A percentile compares a stretch with the other conserved stretches of the same genome.
Conservation (phyloP, 1,284 basidiomycete genomes). For the Trametes polyzona region DNA sequence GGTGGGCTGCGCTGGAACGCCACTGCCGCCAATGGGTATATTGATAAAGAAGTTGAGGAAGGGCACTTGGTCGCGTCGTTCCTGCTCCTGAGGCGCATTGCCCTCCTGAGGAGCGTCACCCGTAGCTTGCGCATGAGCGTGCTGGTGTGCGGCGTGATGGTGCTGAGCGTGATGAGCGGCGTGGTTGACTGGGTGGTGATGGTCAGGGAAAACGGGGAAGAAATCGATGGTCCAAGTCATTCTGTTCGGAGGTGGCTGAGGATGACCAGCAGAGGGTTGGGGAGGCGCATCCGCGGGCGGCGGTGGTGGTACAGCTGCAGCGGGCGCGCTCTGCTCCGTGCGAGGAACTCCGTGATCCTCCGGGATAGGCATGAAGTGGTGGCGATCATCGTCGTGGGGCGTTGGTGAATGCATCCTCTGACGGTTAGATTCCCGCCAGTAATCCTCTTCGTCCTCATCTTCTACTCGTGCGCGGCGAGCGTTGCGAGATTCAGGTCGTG, state of each 20-base stretch:
- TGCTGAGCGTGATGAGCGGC: too few relatives aligned
- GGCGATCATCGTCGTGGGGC: slow-evolving; percentile 10
- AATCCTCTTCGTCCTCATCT: slow-evolving; percentile 34
- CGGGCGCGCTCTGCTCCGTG: slow-evolving; percentile 1
- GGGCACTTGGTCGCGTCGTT: slow-evolving; percentile 6
- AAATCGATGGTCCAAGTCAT: slow-evolving; percentile 31
- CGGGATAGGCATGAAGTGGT: slow-evolving; percentile 23
- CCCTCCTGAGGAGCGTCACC: background rate
- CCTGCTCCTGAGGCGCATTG: background rate
- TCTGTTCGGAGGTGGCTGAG: slow-evolving; percentile 17
- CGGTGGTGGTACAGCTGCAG: slow-evolving; percentile 2
- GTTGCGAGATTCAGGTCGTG: slow-evolving; percentile 10
- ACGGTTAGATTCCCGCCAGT: slow-evolving; percentile 34
- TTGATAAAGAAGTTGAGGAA: slow-evolving; percentile 28
- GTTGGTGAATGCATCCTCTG: slow-evolving; percentile 32
- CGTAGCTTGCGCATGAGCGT: background rate
- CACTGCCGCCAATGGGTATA: slow-evolving; percentile 18
- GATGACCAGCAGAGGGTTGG: slow-evolving; percentile 5
- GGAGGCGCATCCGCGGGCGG: slow-evolving; percentile 1
- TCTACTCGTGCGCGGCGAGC: slow-evolving; percentile 33
- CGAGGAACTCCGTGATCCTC: slow-evolving; percentile 25
- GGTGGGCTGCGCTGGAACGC: slow-evolving; percentile 10
- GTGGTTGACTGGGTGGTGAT: background rate
- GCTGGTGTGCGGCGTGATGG: too few relatives aligned
- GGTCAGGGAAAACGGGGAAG: slow-evolving; percentile 13